Evolutionary conservation across 2,329 filamentous ascomycete genomes (phyloP), one percentile per base, ranked within the genome.

Genomic region (Pseudogymnoascus verrucosus): DNA sequence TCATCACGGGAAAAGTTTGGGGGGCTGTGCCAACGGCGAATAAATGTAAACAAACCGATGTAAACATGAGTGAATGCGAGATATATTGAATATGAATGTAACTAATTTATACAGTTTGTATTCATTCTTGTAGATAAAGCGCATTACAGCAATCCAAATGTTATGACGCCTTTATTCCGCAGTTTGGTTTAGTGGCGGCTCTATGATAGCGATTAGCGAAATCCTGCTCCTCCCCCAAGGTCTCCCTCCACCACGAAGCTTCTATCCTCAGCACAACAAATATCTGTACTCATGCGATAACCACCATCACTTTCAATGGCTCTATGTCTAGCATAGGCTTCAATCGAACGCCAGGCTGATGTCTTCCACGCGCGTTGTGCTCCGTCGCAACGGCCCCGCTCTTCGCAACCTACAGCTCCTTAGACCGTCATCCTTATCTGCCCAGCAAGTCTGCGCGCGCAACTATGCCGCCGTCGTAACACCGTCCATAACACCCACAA

Each of bases 121-220:
- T 11, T 34, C 28, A 34, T 34, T 57, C 51, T 10, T 12, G 26
- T 2, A 26, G 7, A 57, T 57, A 19, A 10, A 12, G 51, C n/a
- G 51, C 51, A 57, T 14, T 57, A 3, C 19, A 34, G n/a, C 5
- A 6, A 19, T 54, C 10, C 4, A 11, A 5, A 19, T 4, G n/a
- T 2, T 14, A 57, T 57, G 51, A 57, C 51, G n/a, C 26, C 51
- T 57, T 19, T 34, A 57, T 54, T 54, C 26, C 47, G 26, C 47
- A 19, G 51, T 57, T 54, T 28, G 51, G 28, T 34, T 34, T 57
- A 57, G 51, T 57, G 51, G 51, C 51, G 51, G 51, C 51, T 57
- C 51, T 19, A 57, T 21, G 51, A 57, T 34, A 57, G n/a, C 51
- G 51, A 34, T 57, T 57, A 57, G 51, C 51, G 51, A 57, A 57